Base-by-base conservation (phyloP, 345 rosid genomes). In the Eucalyptus marginata region DNA sequence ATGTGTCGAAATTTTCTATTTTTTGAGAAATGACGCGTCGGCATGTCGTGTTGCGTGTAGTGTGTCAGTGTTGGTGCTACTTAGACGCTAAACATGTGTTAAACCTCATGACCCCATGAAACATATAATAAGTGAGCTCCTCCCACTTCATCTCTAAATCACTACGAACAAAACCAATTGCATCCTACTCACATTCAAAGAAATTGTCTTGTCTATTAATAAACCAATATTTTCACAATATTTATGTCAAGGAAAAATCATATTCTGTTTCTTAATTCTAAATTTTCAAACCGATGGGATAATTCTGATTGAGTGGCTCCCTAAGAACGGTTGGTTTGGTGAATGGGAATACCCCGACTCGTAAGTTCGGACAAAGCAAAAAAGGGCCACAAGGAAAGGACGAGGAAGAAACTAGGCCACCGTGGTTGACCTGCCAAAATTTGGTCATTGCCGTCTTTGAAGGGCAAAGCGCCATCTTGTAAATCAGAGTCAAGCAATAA, bases 1-100 rank as follows among this genome's bases (percentile, higher is more conserved):
- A 47, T 2, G 4, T 47, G 0, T 47, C 1, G 4, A 47, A 47
- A 47, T 47, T 47, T 0, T 47, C 3, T 47, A 47, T 47, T 47
- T 47, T 47, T 47, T 47, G 0, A 47, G 1, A 47, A 47, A 47
- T 4, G 1, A 47, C 11, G 49, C 10, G 49, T 47, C 0, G 12
- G 0, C 4, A 2, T 47, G 11, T 47, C 49, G 49, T 46, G 2
- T 46, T 10, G 10, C 10, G 3, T 46, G 8, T 7, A 6, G 0
- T 8, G 8, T 44, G 46, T 44, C 8, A 44, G 2, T 44, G 46
- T 44, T 44, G 12, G 12, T 47, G 49, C 49, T 47, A 47, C 12
- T 47, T 47, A 47, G 24, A 52, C 0, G 10, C 10, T 52, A 52
- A 52, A 52, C 56, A 52, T 2, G 0, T 24, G 10, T 4, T 56